Conservation (phyloP, 441 rosid genomes). For the Croton setiger region DNA sequence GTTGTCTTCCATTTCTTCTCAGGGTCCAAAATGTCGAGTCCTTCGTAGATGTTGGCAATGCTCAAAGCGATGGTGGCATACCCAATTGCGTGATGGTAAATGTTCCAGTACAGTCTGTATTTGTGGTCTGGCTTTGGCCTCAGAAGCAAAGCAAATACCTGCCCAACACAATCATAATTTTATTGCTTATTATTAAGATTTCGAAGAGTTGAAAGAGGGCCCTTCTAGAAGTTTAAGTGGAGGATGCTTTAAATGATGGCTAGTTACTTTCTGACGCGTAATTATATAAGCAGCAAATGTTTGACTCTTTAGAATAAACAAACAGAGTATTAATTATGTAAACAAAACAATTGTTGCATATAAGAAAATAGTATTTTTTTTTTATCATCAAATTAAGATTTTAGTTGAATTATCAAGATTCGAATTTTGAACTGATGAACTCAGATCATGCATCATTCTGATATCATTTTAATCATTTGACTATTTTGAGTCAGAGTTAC, state of each 20-base stretch:
- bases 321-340: background rate
- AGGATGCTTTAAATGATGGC: background rate
- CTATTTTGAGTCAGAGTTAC: too few species aligned
- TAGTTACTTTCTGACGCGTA: background rate
- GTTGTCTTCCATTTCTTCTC: conserved; percentile 42
- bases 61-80: conserved; percentile 39
- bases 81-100: conserved; percentile 49
- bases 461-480: too few species aligned
- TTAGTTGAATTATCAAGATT: too few species aligned
- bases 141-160: conserved; percentile 43
- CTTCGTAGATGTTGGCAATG: conserved; percentile 46
- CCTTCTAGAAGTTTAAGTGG: background rate
- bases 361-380: too few species aligned
- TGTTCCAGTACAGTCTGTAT: conserved; percentile 55
- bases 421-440: too few species aligned
- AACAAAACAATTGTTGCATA: too few species aligned
- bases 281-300: background rate
- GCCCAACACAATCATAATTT: background rate
- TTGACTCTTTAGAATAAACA: conserved; percentile 7
- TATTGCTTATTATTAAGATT: background rate
- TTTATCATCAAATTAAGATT: too few species aligned
- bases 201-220: background rate
- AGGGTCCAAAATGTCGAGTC: conserved; percentile 42
- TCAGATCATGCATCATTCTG: too few species aligned
- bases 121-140: conserved; percentile 60